Evolutionary conservation across 768 basidiomycete species (phyloP), one percentile per base, ranked within the genome.

Genomic region (Crepidotus variabilis): DNA sequence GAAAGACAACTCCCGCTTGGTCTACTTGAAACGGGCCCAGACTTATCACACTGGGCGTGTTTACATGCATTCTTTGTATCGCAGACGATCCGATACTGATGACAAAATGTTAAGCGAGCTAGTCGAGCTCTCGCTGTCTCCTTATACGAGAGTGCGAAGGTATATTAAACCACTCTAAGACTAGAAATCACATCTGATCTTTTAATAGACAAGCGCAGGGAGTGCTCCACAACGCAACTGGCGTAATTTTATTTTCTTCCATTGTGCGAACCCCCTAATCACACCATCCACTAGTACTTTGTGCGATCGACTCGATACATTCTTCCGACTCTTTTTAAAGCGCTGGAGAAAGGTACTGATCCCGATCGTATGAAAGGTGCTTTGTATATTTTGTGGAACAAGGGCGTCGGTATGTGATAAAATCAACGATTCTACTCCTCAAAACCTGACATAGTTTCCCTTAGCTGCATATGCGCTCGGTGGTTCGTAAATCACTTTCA

Each of bases 341-440:
- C 87, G 4, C 71, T 92, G 50, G 71, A 71, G 54, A 87, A 84
- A 64, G 93, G 90, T 6, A 86, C 82, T 56, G 92, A 95, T 65
- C 89, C 93, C 9, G 94, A 98, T 70, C 80, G 88, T 22, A 95
- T 97, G 86, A 98, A 98, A 73, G 96, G 96, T 7, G 93, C 92
- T 16, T 75, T 96, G 39, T 94, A 94, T 67, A 77, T 90, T 18
- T 70, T 92, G 9, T 84, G 84, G 73, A 85, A 87, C 63, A 89
- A 88, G 69, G 85, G 82, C 28, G 85, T 78, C 53, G 79, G 88
- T 88, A 59, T 46, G 81, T 60, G 54, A 2, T 57, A 47, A 48
- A 6, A 43, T 36, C 52, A 33, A 54, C 45, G 21, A 34, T 10
- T 32, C 21, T 58, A 35, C 13, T 16, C 58, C 16, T 45, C 9